Conservation (phyloP, 2,329 filamentous ascomycete species). For the Penicillium psychrosexuale region DNA sequence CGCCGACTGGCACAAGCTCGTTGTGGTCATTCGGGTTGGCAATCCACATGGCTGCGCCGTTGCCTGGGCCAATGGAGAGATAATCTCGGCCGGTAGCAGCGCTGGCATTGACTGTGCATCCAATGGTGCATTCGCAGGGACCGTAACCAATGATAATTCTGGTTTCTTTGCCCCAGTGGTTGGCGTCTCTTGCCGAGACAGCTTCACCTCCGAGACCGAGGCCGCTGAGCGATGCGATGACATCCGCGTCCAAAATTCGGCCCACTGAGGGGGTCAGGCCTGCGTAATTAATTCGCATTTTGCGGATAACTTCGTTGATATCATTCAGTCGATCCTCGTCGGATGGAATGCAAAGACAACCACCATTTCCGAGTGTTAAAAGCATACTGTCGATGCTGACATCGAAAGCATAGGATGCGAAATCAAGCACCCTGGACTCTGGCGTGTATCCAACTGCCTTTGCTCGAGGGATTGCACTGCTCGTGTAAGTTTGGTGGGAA, state of each 20-base stretch:
- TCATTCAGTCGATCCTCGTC: constrained; percentile 49
- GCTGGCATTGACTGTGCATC: constrained; percentile 40
- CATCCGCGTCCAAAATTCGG: constrained; percentile 41
- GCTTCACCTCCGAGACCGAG: constrained; percentile 48
- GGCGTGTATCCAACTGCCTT: constrained; percentile 50
- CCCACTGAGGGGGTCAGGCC: constrained; percentile 62
- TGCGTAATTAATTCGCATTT: constrained; percentile 53
- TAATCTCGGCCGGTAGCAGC: constrained; percentile 35
- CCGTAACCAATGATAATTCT: constrained; percentile 47
- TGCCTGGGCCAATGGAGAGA: constrained; percentile 39
- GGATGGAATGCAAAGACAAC: constrained; percentile 59
- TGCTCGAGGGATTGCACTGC: constrained; percentile 54
- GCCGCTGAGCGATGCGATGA: constrained; percentile 42
- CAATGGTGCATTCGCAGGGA: constrained; percentile 44
- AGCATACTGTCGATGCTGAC: constrained; percentile 55
- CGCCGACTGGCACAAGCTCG: constrained; percentile 42
- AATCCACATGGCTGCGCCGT: constrained; percentile 41
- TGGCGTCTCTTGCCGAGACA: constrained; percentile 40
- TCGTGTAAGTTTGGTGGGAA: constrained; percentile 58
- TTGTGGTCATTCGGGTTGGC: constrained; percentile 40
- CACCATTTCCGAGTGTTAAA: constrained; percentile 54
- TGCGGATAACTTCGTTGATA: constrained; percentile 49
- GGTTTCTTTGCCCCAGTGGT: constrained; percentile 41
- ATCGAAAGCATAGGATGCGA: constrained; percentile 56
- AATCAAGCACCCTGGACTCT: constrained; percentile 59